Conservation (phyloP, 2,329 filamentous ascomycete species). For the Colletotrichum zoysiae region DNA sequence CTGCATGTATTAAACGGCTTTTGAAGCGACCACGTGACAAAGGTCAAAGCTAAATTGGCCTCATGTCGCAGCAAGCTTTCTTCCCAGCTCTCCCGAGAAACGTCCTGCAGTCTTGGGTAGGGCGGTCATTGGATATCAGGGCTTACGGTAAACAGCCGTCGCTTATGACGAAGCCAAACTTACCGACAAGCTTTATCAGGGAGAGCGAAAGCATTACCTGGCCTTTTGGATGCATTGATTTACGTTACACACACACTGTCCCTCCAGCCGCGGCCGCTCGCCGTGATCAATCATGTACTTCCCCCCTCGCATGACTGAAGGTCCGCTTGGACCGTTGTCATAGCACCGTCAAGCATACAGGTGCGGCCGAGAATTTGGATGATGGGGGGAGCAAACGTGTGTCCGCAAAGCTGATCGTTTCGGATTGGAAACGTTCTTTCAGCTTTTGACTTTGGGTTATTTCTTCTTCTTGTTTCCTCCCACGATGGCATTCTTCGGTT, state of each 20-base stretch:
- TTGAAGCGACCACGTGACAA: conserved; percentile 28
- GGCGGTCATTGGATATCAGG: conserved; percentile 24
- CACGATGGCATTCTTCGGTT: conserved; percentile 20
- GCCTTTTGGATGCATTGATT: conserved; percentile 1
- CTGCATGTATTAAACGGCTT: conserved; percentile 4
- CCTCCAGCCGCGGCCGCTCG: background rate
- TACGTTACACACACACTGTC: no score
- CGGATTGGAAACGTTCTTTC: conserved; percentile 30
- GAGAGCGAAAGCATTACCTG: background rate
- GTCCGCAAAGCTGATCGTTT: conserved; percentile 23
- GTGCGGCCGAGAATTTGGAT: conserved; percentile 12
- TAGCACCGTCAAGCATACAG: conserved; percentile 26
- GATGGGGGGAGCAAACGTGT: conserved; percentile 2
- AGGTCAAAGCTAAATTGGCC: conserved; percentile 38
- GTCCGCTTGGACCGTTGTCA: conserved; percentile 31
- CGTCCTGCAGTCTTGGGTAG: conserved; percentile 21
- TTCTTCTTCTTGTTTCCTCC: background rate
- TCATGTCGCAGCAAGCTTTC: conserved; percentile 31
- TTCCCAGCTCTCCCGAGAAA: conserved; percentile 6
- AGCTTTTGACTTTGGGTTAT: background rate
- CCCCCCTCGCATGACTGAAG: conserved; percentile 19
- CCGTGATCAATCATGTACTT: background rate
- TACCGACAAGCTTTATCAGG: conserved; percentile 3
- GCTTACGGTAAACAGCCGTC: conserved; percentile 3
- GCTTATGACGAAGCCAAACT: background rate